A percentile compares a stretch with the other conserved stretches of the same genome.
Conservation (phyloP, 2,329 filamentous ascomycete genomes). For the Parascedosporium putredinis region DNA sequence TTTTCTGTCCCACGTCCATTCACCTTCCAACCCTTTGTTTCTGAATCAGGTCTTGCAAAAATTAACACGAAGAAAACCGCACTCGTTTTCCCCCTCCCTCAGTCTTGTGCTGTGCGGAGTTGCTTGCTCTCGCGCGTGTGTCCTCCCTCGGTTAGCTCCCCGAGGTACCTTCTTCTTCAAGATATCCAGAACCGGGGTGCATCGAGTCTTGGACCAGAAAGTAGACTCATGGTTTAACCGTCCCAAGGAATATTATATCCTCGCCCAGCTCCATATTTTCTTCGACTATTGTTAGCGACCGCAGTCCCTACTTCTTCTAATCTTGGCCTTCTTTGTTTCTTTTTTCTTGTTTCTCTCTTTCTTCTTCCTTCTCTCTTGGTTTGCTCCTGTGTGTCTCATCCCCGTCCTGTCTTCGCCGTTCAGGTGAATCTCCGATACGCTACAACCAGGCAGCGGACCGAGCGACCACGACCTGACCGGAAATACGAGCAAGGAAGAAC, state of each 20-base stretch:
- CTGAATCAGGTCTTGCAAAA: constrained; percentile 5
- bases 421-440: neutral
- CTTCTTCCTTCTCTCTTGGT: neutral
- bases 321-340: neutral
- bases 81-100: too few species aligned
- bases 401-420: neutral
- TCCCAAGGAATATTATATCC: too few species aligned
- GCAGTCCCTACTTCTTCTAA: neutral
- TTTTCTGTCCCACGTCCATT: neutral
- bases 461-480: neutral
- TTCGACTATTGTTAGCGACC: too few species aligned
- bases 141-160: neutral
- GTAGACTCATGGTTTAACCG: neutral
- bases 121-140: neutral
- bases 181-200: too few species aligned
- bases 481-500: neutral
- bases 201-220: neutral
- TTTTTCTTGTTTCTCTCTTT: neutral
- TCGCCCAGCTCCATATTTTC: too few species aligned
- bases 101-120: neutral
- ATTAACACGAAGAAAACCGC: too few species aligned
- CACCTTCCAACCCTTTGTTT: constrained; percentile 2
- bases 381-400: neutral
- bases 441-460: neutral
- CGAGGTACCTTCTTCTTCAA: too few species aligned